A percentile compares a stretch with the other conserved stretches of the same genome.
These are phyloP conservation scores for Mycena leptocephala DNA, from an alignment of 768 basidiomycete genomes.

Conservation along the genomic window DNA sequence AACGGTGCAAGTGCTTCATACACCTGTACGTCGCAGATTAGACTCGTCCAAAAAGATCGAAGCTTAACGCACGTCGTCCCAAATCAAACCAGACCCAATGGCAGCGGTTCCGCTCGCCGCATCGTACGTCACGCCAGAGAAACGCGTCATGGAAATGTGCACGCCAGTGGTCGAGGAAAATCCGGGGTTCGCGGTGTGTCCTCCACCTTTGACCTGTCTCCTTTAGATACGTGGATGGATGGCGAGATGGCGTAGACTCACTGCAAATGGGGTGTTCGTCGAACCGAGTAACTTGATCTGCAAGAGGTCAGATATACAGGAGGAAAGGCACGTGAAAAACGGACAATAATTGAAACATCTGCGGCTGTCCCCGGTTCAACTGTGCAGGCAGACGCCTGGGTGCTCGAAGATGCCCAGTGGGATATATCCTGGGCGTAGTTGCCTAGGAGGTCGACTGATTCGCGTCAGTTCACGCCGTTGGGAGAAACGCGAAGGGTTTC, in stretches of 20 bases:
- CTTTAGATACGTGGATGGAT: no score
- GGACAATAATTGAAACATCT: constrained; percentile 68
- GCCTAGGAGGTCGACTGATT: constrained; percentile 34
- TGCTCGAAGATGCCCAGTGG: constrained; percentile 70
- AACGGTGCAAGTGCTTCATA: no score
- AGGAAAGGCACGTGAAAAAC: constrained; percentile 29
- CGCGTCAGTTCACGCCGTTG: not conserved
- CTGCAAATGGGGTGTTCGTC: no score
- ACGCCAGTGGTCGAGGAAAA: constrained; percentile 76
- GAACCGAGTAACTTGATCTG: no score
- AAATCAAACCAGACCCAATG: no score
- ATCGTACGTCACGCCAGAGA: no score
- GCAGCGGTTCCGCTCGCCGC: no score
- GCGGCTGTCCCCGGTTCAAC: constrained; percentile 72
- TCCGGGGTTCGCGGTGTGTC: constrained; percentile 68
- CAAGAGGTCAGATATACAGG: not conserved
- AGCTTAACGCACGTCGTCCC: no score
- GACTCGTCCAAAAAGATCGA: no score
- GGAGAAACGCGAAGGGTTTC: not conserved
- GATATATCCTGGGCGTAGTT: constrained; percentile 59
- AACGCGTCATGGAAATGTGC: constrained; percentile 70
- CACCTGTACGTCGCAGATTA: no score
- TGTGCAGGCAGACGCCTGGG: constrained; percentile 63
- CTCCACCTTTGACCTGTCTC: no score
- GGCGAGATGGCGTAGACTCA: no score